These are phyloP conservation scores for Artemisia annua DNA, from an alignment of 129 eudicot species.

Conservation along the genomic window DNA sequence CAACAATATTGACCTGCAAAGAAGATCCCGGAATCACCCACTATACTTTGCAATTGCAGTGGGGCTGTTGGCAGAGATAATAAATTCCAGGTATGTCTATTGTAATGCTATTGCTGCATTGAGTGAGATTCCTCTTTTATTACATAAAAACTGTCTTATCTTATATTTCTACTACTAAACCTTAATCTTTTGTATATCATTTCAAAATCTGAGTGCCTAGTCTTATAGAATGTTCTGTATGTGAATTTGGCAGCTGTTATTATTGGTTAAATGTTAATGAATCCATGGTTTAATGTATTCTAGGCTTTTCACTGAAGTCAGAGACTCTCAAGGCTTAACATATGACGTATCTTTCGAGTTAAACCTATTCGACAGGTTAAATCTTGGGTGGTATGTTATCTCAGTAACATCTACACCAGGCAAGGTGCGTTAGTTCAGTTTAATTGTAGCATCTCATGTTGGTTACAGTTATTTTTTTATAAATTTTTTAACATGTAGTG, in stretches of 20 bases:
- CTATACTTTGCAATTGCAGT: constrained; percentile 83
- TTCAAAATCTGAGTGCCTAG: background rate
- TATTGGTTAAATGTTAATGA: too few species aligned
- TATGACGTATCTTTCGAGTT: constrained; percentile 96
- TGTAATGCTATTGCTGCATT: background rate
- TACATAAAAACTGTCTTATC: background rate
- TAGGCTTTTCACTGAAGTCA: constrained; percentile 96
- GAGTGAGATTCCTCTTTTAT: background rate
- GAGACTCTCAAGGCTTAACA: constrained; percentile 96
- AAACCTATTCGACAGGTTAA: constrained; percentile 86
- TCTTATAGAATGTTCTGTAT: background rate
- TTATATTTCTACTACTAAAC: too few species aligned
- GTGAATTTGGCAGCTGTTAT: background rate
- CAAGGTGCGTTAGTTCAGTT: constrained; percentile 52
- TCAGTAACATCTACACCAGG: constrained; percentile 97
- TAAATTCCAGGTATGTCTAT: constrained; percentile 72
- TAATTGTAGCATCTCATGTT: background rate
- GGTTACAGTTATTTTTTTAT: background rate
- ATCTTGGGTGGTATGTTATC: constrained; percentile 95
- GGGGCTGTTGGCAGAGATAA: constrained; percentile 88
- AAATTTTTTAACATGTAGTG: constrained; percentile 9
- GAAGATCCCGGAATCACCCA: constrained; percentile 63
- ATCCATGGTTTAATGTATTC: background rate
- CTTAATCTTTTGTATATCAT: background rate
- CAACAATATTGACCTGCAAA: constrained; percentile 35